phyloP scores from a whole-genome alignment of 495 filamentous ascomycete genomes.

The Talaromyces wortmannii region DNA sequence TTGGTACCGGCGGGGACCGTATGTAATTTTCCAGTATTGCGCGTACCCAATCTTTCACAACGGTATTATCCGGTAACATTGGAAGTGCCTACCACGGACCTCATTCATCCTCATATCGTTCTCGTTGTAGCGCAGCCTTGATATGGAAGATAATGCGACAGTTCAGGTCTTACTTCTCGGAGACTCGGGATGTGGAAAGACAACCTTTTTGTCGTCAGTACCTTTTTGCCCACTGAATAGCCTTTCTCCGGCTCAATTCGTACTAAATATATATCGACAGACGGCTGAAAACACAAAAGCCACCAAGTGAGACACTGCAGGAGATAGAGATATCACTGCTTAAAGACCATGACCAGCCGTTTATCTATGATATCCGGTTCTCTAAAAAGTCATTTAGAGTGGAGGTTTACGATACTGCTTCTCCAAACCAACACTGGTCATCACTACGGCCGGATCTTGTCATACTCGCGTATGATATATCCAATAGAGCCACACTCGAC shows the following conservation, averaged over 20 bases:
- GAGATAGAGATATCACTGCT: conserved; percentile 28
- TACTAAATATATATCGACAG: not conserved
- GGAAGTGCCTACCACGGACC: not conserved
- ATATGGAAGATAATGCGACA: conserved; percentile 19
- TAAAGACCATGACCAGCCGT: conserved; percentile 75
- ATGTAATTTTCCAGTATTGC: not conserved
- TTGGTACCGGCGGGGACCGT: not conserved
- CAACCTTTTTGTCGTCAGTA: conserved; percentile 82
- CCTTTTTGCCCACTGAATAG: not conserved
- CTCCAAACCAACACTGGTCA: conserved; percentile 64
- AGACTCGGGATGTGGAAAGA: conserved; percentile 76
- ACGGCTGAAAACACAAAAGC: conserved; percentile 8
- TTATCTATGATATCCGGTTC: conserved; percentile 67
- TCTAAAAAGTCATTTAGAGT: conserved; percentile 62
- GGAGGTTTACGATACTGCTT: conserved; percentile 73
- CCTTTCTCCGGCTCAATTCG: conserved; percentile 9
- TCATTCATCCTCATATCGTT: not conserved
- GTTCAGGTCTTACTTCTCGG: conserved; percentile 74
- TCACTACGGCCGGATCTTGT: conserved; percentile 65
- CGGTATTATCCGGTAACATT: not conserved
- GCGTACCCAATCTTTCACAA: not conserved
- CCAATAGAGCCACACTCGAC: conserved; percentile 54
- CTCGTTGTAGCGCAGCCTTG: not conserved
- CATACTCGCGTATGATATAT: conserved; percentile 77
- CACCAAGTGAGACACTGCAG: not conserved